These are phyloP conservation scores for Heterobasidion parviporum DNA, from an alignment of 1,284 basidiomycete species.

Conservation along the genomic window DNA sequence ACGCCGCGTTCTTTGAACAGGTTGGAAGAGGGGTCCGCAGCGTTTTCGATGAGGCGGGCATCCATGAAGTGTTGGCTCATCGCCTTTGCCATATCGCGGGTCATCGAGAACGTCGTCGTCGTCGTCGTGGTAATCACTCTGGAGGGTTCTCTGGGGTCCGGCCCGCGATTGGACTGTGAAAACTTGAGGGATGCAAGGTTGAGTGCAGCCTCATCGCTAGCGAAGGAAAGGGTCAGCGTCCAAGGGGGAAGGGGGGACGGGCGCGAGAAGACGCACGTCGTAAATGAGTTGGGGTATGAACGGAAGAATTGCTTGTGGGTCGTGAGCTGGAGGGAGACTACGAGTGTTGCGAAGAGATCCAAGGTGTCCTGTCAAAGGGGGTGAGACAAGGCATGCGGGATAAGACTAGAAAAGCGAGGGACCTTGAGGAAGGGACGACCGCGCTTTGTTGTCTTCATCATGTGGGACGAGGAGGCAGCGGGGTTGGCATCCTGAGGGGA, in stretches of 20 bases:
- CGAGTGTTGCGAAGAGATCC: slow-evolving; percentile 94
- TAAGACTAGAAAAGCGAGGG: slow-evolving; percentile 5
- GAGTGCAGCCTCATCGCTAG: slow-evolving; percentile 90
- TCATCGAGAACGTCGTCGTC: slow-evolving; percentile 99
- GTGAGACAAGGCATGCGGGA: slow-evolving; percentile 7
- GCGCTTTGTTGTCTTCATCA: slow-evolving; percentile 96
- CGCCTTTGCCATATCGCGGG: slow-evolving; percentile 97
- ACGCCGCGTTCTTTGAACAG: slow-evolving; percentile 97
- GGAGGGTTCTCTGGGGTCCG: slow-evolving; percentile 95
- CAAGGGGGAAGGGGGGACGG: slow-evolving; percentile 4
- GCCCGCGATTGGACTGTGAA: slow-evolving; percentile 95
- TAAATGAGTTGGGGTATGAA: slow-evolving; percentile 90
- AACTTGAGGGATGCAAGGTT: slow-evolving; percentile 97
- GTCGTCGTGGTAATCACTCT: slow-evolving; percentile 98
- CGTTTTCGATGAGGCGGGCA: slow-evolving; percentile 94
- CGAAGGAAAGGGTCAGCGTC: slow-evolving; percentile 1
- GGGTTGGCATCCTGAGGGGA: slow-evolving; percentile 23
- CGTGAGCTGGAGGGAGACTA: slow-evolving; percentile 87
- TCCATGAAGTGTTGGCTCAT: slow-evolving; percentile 99
- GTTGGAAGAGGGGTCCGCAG: slow-evolving; percentile 79
- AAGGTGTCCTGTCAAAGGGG: slow-evolving; percentile 74
- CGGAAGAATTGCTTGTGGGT: slow-evolving; percentile 96
- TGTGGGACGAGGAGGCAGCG: slow-evolving; percentile 65
- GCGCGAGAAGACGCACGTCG: slow-evolving; percentile 67
- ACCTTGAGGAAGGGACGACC: slow-evolving; percentile 93